Evolutionary conservation across 2,329 filamentous ascomycete species (phyloP), one percentile per base, ranked within the genome.

Genomic region (Davidsoniella neocaledoniae): DNA sequence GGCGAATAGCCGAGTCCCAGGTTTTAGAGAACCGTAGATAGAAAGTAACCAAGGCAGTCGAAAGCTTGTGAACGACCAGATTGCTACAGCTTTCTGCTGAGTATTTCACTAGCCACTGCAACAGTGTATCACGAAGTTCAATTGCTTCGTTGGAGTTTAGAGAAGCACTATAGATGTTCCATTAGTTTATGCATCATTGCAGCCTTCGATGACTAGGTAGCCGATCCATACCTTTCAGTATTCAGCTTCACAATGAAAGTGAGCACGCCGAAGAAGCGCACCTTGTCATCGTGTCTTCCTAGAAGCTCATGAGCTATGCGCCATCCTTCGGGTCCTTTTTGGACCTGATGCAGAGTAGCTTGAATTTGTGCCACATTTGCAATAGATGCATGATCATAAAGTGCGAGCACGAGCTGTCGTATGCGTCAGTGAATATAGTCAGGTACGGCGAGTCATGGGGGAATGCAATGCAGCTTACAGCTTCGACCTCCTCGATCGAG

Each of bases 181-280:
- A 29, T 46, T 46, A 46, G 44, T 36, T 17, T 17, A 23, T 21
- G n/a, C 41, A 14, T 19, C 17, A 23, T 43, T 23, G n/a, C n/a
- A 23, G 14, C 7, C 29, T 17, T 42, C n/a, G 8, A 21, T 12
- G 19, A 5, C 21, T 23, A 23, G 21, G 21, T 23, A 23, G 21
- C 12, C 10, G n/a, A n/a, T 46, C 53, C 69, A 55, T 67, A 83
- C 82, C 80, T 86, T 60, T 91, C 86, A n/a, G 81, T 82, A 61
- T 96, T 95, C 52, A 96, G 76, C 66, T 96, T 98, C 58, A 96
- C 79, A 46, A 86, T 93, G 56, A 95, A 82, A 0, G 90, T 96
- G 53, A 95, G 72, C 26, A 88, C 90, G 12, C 86, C 91, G 61
- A 94, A 94, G 65, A 96, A 96, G 55, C 83, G 82, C 56, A 91